Conservation (phyloP, 2,329 filamentous ascomycete species). For the Penicillium sp. region DNA sequence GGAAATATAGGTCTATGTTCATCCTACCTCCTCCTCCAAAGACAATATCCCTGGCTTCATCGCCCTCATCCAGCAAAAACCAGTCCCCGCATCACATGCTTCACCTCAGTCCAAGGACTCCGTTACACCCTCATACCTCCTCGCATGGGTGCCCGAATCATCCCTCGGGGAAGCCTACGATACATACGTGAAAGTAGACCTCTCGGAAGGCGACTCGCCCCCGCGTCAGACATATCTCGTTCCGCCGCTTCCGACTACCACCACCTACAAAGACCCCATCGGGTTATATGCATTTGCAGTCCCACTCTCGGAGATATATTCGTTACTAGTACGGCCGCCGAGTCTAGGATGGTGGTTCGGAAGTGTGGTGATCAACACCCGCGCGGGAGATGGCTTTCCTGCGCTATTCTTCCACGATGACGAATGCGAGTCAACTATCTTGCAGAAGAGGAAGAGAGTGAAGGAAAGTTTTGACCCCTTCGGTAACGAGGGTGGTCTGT, state of each 20-base stretch:
- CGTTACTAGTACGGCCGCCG: conserved; percentile 81
- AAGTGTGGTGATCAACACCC: conserved; percentile 86
- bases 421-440: conserved; percentile 91
- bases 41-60: conserved; percentile 96
- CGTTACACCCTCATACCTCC: conserved; percentile 67
- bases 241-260: conserved; percentile 82
- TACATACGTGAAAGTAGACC: conserved; percentile 93
- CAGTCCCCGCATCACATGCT: conserved; percentile 33
- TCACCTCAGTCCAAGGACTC: conserved; percentile 46
- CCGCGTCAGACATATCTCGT: conserved; percentile 87
- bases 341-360: conserved; percentile 99
- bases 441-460: conserved; percentile 84
- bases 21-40: conserved; percentile 86
- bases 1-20: conserved; percentile 81
- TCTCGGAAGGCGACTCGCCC: conserved; percentile 73
- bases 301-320: conserved; percentile 85
- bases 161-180: conserved; percentile 79
- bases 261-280: conserved; percentile 64
- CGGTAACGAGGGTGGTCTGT: conserved; percentile 72
- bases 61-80: conserved; percentile 86
- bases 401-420: conserved; percentile 96
- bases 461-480: conserved; percentile 88
- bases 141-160: conserved; percentile 91
- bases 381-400: conserved; percentile 87
- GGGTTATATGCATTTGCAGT: conserved; percentile 89